Conservation (phyloP, 2,329 filamentous ascomycete species). For the Elsinoe ampelina region DNA sequence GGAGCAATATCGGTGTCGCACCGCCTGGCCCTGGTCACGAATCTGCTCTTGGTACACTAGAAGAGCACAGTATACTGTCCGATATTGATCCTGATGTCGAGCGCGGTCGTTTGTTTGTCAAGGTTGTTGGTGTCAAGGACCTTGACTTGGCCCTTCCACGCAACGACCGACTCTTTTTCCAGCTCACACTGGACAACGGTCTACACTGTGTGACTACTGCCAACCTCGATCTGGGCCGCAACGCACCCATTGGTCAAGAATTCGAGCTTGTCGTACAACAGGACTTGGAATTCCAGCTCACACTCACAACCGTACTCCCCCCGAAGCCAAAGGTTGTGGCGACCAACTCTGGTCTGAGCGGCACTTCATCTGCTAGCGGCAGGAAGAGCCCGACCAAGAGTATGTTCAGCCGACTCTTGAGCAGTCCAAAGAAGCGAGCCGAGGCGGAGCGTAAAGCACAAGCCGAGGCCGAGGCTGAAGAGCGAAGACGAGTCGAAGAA, state of each 20-base stretch:
- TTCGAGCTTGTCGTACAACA: conserved; percentile 96
- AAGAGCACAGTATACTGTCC: conserved; percentile 56
- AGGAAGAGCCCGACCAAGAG: conserved; percentile 64
- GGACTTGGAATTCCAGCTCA: conserved; percentile 97
- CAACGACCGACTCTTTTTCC: conserved; percentile 88
- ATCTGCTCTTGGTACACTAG: conserved; percentile 56
- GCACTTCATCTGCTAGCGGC: conserved; percentile 39
- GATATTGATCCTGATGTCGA: conserved; percentile 71
- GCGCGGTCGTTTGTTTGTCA: conserved; percentile 86
- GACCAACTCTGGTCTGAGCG: conserved; percentile 31
- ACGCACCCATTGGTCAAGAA: conserved; percentile 91
- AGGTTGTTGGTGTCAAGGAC: conserved; percentile 97
- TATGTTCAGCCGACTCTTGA: conserved; percentile 83
- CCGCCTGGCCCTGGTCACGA: conserved; percentile 83
- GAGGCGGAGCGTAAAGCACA: conserved; percentile 79
- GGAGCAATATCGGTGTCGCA: conserved; percentile 30
- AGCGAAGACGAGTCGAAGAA: conserved; percentile 31
- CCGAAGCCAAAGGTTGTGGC: conserved; percentile 49
- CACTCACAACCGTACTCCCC: conserved; percentile 88
- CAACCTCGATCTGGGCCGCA: conserved; percentile 85
- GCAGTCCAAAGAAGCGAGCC: conserved; percentile 92
- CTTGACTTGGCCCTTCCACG: conserved; percentile 82
- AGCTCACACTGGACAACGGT: conserved; percentile 93
- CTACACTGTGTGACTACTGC: conserved; percentile 95
- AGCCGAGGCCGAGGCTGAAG: conserved; percentile 63